These are phyloP conservation scores for Vinca minor DNA, from an alignment of 257 asterid genomes.

Conservation along the genomic window DNA sequence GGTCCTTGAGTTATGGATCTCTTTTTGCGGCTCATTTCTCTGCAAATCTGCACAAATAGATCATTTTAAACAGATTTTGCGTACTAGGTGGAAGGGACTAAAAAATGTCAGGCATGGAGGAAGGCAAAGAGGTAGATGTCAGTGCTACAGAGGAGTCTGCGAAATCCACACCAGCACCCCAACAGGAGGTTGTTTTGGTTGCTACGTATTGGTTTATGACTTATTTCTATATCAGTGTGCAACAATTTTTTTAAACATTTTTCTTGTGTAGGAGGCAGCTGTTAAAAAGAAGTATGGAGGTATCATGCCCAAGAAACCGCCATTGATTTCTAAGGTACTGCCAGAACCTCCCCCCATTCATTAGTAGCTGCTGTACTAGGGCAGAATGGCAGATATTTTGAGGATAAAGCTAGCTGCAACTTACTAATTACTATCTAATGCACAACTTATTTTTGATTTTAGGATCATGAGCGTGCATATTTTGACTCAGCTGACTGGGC, in stretches of 20 bases:
- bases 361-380: background rate
- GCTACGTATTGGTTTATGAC: background rate
- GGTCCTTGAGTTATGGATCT: background rate
- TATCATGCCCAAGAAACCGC: conserved; percentile 83
- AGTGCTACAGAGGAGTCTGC: conserved; percentile 46
- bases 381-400: background rate
- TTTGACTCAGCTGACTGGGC: conserved; percentile 99
- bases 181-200: conserved; percentile 51
- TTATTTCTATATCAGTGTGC: background rate
- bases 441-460: conserved; percentile 14
- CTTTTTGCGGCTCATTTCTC: background rate
- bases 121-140: conserved; percentile 40
- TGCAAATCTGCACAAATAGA: background rate
- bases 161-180: conserved; percentile 52
- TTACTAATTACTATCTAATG: background rate
- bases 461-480: conserved; percentile 99
- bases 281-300: conserved; percentile 93
- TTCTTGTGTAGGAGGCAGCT: conserved; percentile 50
- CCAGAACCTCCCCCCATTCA: background rate
- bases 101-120: conserved; percentile 74
- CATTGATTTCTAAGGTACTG: conserved; percentile 86
- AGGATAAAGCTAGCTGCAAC: background rate
- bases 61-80: conserved; percentile 12
- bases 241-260: conserved; percentile 2
- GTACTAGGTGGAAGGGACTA: conserved; percentile 11